Evolutionary conservation across 129 eudicot species (phyloP).

Genomic region (Chrysanthemum lavandulifolium): DNA sequence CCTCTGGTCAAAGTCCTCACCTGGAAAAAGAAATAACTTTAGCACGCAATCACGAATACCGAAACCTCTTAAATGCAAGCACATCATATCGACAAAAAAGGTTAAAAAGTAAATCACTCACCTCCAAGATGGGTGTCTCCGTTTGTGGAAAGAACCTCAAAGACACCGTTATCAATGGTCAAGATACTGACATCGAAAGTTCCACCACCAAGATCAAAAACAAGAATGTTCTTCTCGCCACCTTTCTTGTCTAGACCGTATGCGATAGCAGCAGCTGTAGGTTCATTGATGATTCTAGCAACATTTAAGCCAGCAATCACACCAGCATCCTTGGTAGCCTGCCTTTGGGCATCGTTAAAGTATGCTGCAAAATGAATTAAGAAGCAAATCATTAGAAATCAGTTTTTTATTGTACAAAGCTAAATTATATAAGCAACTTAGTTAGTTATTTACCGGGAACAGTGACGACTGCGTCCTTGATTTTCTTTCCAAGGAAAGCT

Average conservation of each 20-base stretch:
- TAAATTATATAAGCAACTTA: neutral
- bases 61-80: neutral
- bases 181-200: conserved; percentile 68
- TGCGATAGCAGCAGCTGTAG: conserved; percentile 71
- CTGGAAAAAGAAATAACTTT: conserved; percentile 30
- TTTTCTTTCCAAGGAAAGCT: conserved; percentile 67
- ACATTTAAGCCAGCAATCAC: conserved; percentile 64
- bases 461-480: conserved; percentile 64
- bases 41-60: conserved; percentile 9
- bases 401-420: neutral
- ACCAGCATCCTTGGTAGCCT: conserved; percentile 75
- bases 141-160: conserved; percentile 67
- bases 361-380: conserved; percentile 41
- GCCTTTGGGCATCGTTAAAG: conserved; percentile 73
- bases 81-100: neutral
- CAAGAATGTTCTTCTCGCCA: conserved; percentile 69
- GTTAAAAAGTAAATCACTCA: neutral
- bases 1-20: conserved; percentile 83
- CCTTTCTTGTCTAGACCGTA: conserved; percentile 65
- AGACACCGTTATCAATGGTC: conserved; percentile 66
- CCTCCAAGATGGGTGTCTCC: conserved; percentile 82
- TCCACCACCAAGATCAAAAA: conserved; percentile 72
- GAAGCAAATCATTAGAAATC: neutral
- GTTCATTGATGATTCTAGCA: conserved; percentile 67
- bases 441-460: conserved; percentile 49